These are phyloP conservation scores for Myrica gale DNA, from an alignment of 306 rosid species.

Conservation along the genomic window DNA sequence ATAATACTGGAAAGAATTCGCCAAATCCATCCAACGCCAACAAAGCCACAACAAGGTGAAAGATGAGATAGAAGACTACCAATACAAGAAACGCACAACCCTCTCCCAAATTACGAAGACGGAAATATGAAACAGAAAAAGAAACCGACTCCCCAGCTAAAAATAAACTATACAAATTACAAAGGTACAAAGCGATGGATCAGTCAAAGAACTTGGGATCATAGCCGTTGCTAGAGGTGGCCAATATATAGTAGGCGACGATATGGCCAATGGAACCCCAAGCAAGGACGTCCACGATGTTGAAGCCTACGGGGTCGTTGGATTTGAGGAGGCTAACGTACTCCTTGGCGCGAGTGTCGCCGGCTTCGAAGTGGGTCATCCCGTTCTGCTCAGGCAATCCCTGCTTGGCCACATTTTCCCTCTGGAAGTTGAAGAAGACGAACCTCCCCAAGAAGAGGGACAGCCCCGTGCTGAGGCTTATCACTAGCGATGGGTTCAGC, in stretches of 20 bases:
- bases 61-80: too few relatives aligned
- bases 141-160: not conserved
- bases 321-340: constrained; percentile 88
- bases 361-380: constrained; percentile 83
- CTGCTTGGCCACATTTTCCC: constrained; percentile 94
- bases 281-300: constrained; percentile 90
- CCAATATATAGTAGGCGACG: constrained; percentile 88
- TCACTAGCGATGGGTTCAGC: constrained; percentile 67
- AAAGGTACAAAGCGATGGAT: constrained; percentile 12
- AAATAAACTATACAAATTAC: constrained; percentile 27
- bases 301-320: constrained; percentile 96
- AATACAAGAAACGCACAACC: too few relatives aligned
- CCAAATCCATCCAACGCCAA: too few relatives aligned
- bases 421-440: constrained; percentile 97
- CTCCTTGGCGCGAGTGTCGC: constrained; percentile 85
- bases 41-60: too few relatives aligned
- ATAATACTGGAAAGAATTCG: too few relatives aligned
- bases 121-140: too few relatives aligned
- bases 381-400: constrained; percentile 95
- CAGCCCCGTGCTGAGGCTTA: constrained; percentile 94
- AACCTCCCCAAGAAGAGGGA: constrained; percentile 90
- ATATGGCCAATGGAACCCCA: constrained; percentile 97
- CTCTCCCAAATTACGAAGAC: too few relatives aligned
- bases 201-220: constrained; percentile 78
- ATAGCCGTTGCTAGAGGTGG: constrained; percentile 94